Evolutionary conservation across 2,329 filamentous ascomycete genomes (phyloP), one percentile per base, ranked within the genome.

Genomic region (Ophiocordyceps camponoti-leonardi): DNA sequence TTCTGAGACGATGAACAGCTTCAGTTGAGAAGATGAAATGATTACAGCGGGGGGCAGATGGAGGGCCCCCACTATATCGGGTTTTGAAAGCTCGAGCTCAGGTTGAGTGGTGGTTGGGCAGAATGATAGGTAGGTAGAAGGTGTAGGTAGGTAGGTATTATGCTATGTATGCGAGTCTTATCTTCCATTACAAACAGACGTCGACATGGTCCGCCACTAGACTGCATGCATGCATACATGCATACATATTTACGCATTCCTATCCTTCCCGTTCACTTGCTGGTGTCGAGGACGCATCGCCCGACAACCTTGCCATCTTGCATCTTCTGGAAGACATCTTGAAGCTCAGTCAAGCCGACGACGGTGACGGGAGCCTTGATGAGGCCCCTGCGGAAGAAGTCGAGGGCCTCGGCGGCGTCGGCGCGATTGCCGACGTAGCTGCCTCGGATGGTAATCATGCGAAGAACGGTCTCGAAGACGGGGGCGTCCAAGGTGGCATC

Each of bases 391-490:
- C 74, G 68, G 71, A 77, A 95, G 69, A 95, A 95, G 53, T 95
- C 88, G 50, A 96, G 71, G 3, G 90, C 88, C 69, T 96, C 90
- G 45, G 80, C 76, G 1, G 80, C 82, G 61, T 96, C 90, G 60
- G 83, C 79, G 53, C 90, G 77, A 70, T 94, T 95, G 47, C 90
- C 90, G 53, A 96, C 90, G 61, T 95, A 95, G 55, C 80, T 86
- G 49, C 88, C 88, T 70, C 85, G 85, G 72, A 96, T 95, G 56
- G 66, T 80, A 68, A 95, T 80, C 86, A 94, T 94, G 66, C 81
- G 69, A 58, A 90, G 72, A 50, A 95, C 90, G 8, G 83, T 86
- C 59, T 88, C 81, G 61, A 95, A 94, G 46, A 95, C 87, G 37
- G 86, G 84, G 1, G 88, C 87, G 54, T 75, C 76, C 51, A 95